These are phyloP conservation scores for Isabelozyma rhagii DNA, from an alignment of 805 yeast species.

Conservation along the genomic window DNA sequence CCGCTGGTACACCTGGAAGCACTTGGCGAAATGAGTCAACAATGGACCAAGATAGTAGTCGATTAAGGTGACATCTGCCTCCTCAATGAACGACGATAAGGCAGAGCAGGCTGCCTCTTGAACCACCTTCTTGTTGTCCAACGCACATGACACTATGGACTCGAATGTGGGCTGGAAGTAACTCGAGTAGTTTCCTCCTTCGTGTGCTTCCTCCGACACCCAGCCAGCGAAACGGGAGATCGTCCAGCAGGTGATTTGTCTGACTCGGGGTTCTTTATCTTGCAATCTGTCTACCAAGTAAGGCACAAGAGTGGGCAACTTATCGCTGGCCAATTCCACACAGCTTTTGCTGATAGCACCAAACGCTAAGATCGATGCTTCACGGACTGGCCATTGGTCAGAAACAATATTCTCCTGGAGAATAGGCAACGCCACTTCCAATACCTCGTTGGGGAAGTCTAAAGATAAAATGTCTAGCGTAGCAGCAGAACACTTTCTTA, in stretches of 20 bases:
- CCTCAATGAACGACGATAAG: slow-evolving; percentile 78
- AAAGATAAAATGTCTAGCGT: slow-evolving; percentile 80
- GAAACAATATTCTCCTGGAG: slow-evolving; percentile 69
- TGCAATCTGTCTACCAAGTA: slow-evolving; percentile 75
- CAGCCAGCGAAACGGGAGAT: slow-evolving; percentile 79
- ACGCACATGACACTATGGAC: slow-evolving; percentile 67
- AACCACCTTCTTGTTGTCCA: slow-evolving; percentile 87
- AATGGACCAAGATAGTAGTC: slow-evolving; percentile 64
- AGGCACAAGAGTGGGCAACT: slow-evolving; percentile 79
- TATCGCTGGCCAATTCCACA: slow-evolving; percentile 62
- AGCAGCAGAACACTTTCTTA: slow-evolving; percentile 93
- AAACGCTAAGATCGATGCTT: slow-evolving; percentile 88
- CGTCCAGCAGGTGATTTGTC: slow-evolving; percentile 96
- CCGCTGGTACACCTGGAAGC: slow-evolving; percentile 76
- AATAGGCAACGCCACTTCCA: slow-evolving; percentile 67
- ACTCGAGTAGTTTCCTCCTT: slow-evolving; percentile 58
- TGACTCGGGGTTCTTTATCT: slow-evolving; percentile 77
- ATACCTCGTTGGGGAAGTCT: slow-evolving; percentile 62
- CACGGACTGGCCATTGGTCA: slow-evolving; percentile 83
- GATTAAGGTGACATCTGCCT: slow-evolving; percentile 60
- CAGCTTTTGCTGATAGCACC: slow-evolving; percentile 96
- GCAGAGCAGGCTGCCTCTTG: slow-evolving; percentile 93
- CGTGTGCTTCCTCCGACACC: slow-evolving; percentile 69
- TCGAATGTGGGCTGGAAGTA: slow-evolving; percentile 77
- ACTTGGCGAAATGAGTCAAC: slow-evolving; percentile 64